Evolutionary conservation across 805 yeast species (phyloP), one percentile per base, ranked within the genome.

Genomic region (Wilhelminamyces savonicus): DNA sequence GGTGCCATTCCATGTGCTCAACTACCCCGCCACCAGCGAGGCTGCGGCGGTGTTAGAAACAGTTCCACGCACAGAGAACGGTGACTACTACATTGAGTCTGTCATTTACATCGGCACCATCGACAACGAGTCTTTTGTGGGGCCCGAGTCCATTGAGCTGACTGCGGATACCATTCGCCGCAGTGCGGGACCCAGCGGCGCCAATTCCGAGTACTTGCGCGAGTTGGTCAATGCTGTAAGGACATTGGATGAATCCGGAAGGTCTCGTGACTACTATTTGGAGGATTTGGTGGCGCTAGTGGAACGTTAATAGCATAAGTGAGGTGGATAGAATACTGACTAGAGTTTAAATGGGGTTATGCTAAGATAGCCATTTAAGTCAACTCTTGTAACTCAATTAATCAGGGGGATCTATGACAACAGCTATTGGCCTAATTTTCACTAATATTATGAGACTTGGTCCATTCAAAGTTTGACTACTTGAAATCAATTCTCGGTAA

Each of bases 61-160:
- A 13, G 43, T 43, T n/a, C 49, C 56, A 1, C 31, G 30, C 13
- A 37, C 48, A 36, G 11, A 15, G 24, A 39, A 62, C 3, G 73
- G 73, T 5, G 62, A 62, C 29, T 61, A 54, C 20, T 43, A 59
- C 17, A 67, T 81, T 30, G 60, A 58, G 8, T 77, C 92, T 15
- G 57, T 63, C 16, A 85, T 85, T 0, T 88, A 88, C 51, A 83
- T 88, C 13, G 97, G 96, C 0, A 82, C 90, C 1, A 70, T 78
- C 1, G 80, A 74, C 10, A 88, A 87, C 46, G 79, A 66, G 30
- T 84, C 95, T 3, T 90, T 87, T 46, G 66, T 85, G 3, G 97
- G 97, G 0, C 94, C 95, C 1, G 94, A 87, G 49, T 48, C 50
- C 3, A 59, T 80, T 0, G 51, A 52, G 5, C 55, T 52, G 0